Conservation (phyloP, 345 rosid species). For the Eucalyptus urophylla region DNA sequence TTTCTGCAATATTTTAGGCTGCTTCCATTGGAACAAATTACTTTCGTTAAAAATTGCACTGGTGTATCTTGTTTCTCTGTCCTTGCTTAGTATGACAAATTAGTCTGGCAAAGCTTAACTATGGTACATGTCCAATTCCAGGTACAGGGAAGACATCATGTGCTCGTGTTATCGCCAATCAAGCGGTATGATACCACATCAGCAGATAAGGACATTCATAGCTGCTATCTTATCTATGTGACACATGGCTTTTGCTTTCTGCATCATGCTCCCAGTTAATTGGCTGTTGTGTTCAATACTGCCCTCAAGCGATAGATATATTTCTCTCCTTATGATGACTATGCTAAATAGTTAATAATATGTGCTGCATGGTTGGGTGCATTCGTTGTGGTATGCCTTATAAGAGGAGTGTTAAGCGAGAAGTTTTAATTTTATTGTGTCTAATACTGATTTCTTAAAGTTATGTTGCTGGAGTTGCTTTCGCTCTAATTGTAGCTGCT, state of each 20-base stretch:
- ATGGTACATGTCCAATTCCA: constrained; percentile 7
- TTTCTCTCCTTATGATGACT: background rate
- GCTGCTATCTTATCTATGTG: background rate
- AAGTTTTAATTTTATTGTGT: background rate
- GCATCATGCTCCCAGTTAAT: background rate
- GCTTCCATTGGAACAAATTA: background rate
- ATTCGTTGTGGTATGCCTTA: background rate
- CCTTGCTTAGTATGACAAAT: background rate
- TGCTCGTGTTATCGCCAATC: constrained; percentile 88
- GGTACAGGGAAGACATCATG: constrained; percentile 98
- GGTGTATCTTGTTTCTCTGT: background rate
- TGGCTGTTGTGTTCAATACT: background rate
- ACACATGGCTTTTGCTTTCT: background rate
- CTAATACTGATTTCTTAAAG: background rate
- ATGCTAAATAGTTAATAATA: background rate
- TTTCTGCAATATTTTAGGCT: background rate
- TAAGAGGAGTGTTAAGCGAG: background rate
- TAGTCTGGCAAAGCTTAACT: background rate
- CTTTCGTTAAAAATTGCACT: background rate
- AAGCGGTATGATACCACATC: constrained; percentile 49
- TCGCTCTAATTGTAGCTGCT: background rate
- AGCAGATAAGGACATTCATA: background rate
- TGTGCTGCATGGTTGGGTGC: background rate
- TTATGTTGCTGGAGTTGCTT: background rate
- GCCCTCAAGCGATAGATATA: background rate